A percentile compares a stretch with the other conserved stretches of the same genome.
Conservation (phyloP, 1,139 yeast species). For the Geotrichum reessii region DNA sequence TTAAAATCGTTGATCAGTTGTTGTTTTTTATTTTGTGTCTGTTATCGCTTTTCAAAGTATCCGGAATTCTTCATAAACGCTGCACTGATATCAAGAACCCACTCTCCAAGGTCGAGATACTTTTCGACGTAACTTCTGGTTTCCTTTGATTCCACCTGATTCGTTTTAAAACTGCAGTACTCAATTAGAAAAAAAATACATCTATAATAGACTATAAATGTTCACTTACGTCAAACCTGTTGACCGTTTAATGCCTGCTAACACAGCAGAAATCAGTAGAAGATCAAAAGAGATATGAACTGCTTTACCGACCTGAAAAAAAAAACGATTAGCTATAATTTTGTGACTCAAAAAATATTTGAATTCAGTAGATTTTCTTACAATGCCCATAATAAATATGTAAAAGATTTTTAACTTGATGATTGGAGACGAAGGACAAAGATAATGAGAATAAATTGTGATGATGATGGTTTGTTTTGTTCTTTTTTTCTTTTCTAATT, state of each 20-base stretch:
- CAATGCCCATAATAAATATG: slow-evolving; percentile 7
- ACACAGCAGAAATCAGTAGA: slow-evolving; percentile 68
- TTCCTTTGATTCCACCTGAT: slow-evolving; percentile 42
- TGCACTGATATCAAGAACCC: slow-evolving; percentile 65
- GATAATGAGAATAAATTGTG: not conserved
- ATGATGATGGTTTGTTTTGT: not conserved
- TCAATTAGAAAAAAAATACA: not conserved
- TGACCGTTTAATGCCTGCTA: slow-evolving; percentile 85
- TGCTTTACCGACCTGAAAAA: slow-evolving; percentile 29
- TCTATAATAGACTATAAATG: not conserved
- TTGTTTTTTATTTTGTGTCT: not conserved
- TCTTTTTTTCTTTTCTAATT: too few species aligned
- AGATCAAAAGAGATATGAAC: slow-evolving; percentile 70
- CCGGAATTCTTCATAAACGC: slow-evolving; percentile 67
- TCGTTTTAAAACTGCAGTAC: slow-evolving; percentile 31
- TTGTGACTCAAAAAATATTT: too few species aligned
- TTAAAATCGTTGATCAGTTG: too few species aligned
- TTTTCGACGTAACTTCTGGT: slow-evolving; percentile 54
- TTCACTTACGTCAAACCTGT: slow-evolving; percentile 64
- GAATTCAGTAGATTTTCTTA: too few species aligned
- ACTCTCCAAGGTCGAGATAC: slow-evolving; percentile 82
- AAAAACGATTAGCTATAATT: not conserved
- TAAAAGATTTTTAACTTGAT: not conserved
- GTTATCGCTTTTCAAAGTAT: slow-evolving; percentile 49
- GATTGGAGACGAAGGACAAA: not conserved